A percentile compares a stretch with the other conserved stretches of the same genome.
These are phyloP conservation scores for Oryza nivara DNA, from an alignment of 176 grass and related monocot species.

Conservation along the genomic window DNA sequence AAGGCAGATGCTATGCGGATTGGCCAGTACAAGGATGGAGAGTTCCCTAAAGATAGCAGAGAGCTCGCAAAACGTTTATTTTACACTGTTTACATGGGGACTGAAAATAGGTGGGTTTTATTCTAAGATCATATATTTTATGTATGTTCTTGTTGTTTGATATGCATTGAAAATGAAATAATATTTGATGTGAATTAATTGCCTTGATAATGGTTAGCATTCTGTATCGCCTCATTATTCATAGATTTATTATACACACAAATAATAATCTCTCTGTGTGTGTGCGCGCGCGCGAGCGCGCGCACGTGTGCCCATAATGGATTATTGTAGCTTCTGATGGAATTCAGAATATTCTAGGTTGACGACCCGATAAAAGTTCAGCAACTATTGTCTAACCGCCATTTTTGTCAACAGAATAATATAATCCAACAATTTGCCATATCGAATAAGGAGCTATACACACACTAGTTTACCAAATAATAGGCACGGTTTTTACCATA, in stretches of 20 bases:
- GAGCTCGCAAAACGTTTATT: slow-evolving; percentile 83
- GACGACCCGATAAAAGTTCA: background rate
- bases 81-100: slow-evolving; percentile 98
- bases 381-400: background rate
- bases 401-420: background rate
- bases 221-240: background rate
- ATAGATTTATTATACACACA: background rate
- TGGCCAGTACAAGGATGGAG: slow-evolving; percentile 89
- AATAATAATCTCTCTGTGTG: background rate
- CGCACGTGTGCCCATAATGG: background rate
- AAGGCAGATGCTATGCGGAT: slow-evolving; percentile 81
- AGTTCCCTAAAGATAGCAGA: slow-evolving; percentile 72
- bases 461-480: background rate
- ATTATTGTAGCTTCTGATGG: background rate
- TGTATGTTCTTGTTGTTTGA: background rate
- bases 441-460: background rate
- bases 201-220: slow-evolving; percentile 21
- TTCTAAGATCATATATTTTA: slow-evolving; percentile 13
- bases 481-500: background rate
- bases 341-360: background rate
- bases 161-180: background rate
- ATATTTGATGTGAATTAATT: background rate
- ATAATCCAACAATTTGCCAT: background rate
- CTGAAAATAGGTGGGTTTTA: slow-evolving; percentile 79
- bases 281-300: too few relatives aligned